Base-by-base conservation (phyloP, 2,329 filamentous ascomycete genomes). In the Leptographium galeiforme region DNA sequence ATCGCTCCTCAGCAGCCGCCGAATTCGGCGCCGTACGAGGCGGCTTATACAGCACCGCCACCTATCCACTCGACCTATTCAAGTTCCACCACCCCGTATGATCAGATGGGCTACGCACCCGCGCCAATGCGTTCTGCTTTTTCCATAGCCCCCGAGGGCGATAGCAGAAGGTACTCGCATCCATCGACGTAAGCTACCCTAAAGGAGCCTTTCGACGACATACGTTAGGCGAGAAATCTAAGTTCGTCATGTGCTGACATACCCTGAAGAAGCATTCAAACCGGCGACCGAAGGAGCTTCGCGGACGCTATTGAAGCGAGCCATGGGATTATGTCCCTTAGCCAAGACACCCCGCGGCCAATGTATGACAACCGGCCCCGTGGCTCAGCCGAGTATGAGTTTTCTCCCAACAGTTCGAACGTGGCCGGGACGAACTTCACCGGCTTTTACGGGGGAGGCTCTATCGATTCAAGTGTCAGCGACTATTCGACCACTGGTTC, bases 241-340 rank as follows among this genome's bases (percentile, higher is more conserved):
- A 25, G 3, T 25, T 5, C 25, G 5, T 25, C 25, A 25, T 25
- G 25, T 5, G 25, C 25, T 25, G 25, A 25, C 25, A 25, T 25
- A 11, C 11, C 12, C 8, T 13, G 12, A 8, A 78, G 81, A 67
- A 73, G 71, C 59, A 70, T 79, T 51, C 73, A 66, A 19, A 65
- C 67, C 69, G 67, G 78, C 70, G 72, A 79, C 70, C 65, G 82
- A 74, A 67, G 84, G 61, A 85, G 83, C 61, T 94, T 90, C 67
- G 87, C 85, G 60, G 91, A 96, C 65, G 88, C 89, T 33, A 81
- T 97, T 54, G 91, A 96, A 67, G 90, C 90, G 30, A 90, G 89
- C 66, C 86, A 93, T 57, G 89, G 89, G 61, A 96, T 97, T 87
- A 79, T 96, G 32, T 89, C 89, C 40, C 87, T 97, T 78, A 95